Conservation (phyloP, 176 grass and related monocot genomes). For the Eleusine coracana region DNA sequence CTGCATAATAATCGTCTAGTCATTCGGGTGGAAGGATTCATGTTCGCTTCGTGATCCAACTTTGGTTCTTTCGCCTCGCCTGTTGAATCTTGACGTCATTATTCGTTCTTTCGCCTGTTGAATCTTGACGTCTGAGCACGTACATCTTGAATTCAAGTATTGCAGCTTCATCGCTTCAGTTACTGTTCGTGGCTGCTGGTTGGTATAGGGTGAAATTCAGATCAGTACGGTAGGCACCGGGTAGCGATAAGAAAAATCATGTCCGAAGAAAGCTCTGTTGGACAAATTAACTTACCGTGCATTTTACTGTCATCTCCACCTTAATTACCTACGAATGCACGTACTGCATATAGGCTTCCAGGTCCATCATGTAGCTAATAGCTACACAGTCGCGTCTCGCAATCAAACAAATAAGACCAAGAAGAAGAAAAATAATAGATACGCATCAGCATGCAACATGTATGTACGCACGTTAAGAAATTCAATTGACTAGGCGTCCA, state of each 20-base stretch:
- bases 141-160: neutral
- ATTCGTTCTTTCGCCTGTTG: constrained; percentile 19
- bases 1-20: neutral
- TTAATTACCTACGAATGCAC: neutral
- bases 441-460: neutral
- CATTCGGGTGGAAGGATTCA: neutral
- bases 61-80: neutral
- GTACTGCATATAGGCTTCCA: no score
- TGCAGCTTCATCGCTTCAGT: neutral
- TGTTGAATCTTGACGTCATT: constrained; percentile 35
- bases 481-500: neutral
- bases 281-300: neutral
- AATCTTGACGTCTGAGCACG: neutral
- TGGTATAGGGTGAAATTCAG: no score
- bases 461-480: neutral
- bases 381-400: neutral
- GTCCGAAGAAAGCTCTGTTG: neutral
- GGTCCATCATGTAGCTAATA: neutral
- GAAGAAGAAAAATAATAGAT: neutral
- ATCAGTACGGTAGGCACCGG: no score
- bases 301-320: neutral
- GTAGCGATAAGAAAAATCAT: no score
- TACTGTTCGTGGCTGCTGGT: neutral
- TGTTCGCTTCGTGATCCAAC: neutral
- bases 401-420: neutral